Conservation (phyloP, 2,329 filamentous ascomycete genomes). For the Fusarium subtropicale region DNA sequence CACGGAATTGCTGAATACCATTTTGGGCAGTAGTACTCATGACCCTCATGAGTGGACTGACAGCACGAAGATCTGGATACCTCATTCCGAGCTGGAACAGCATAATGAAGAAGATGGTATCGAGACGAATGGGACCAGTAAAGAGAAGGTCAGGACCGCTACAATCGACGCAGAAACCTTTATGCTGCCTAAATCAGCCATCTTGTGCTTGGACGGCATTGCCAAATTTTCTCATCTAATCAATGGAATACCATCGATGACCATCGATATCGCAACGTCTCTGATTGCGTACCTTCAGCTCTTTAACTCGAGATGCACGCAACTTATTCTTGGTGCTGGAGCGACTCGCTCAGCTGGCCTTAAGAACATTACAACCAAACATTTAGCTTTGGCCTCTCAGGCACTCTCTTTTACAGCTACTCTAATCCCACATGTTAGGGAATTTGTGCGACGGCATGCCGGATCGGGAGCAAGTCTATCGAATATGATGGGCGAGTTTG, state of each 20-base stretch:
- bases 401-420: constrained; percentile 88
- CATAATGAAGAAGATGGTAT: constrained; percentile 50
- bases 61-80: constrained; percentile 68
- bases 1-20: constrained; percentile 68
- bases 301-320: constrained; percentile 96
- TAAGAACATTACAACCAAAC: constrained; percentile 96
- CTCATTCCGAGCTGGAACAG: constrained; percentile 56
- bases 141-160: constrained; percentile 76
- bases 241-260: constrained; percentile 88
- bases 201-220: constrained; percentile 83
- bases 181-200: constrained; percentile 84
- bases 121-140: constrained; percentile 63
- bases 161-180: constrained; percentile 86
- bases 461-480: constrained; percentile 64
- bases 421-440: constrained; percentile 88
- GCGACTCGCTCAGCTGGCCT: constrained; percentile 89
- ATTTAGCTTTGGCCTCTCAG: constrained; percentile 91
- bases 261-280: constrained; percentile 80
- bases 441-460: constrained; percentile 86
- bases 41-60: constrained; percentile 76
- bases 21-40: constrained; percentile 76
- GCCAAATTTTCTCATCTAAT: constrained; percentile 86
- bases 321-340: constrained; percentile 94
- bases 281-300: constrained; percentile 89
- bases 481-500: constrained; percentile 82